Percentiles rank a stretch among this genome's conserved stretches.
Evolutionary conservation across 2,329 filamentous ascomycete genomes (phyloP).

Genomic region (Xylariaceae sp.): DNA sequence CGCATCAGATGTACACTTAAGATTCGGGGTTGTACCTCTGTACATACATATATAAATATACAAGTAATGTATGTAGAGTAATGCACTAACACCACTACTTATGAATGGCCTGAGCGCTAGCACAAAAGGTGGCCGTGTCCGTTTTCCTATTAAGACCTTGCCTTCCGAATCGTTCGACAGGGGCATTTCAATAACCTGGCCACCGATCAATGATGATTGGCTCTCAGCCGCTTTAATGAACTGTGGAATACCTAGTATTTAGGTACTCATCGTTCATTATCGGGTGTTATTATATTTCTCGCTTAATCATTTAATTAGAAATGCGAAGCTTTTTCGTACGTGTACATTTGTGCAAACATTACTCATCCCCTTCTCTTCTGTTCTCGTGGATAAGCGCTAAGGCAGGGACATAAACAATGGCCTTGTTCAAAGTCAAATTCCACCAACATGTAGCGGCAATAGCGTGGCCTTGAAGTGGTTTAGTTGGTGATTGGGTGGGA

Average conservation of each 20-base stretch:
- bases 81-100: no score
- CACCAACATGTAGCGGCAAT: conserved; percentile 17
- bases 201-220: conserved; percentile 9
- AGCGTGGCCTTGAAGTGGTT: conserved; percentile 22
- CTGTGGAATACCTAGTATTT: background rate
- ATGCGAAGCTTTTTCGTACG: background rate
- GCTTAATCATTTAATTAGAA: background rate
- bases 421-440: conserved; percentile 1
- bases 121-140: background rate
- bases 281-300: background rate
- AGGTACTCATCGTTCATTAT: background rate
- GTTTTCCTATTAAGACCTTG: conserved; percentile 15
- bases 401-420: conserved; percentile 24
- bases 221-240: background rate
- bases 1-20: no score
- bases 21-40: no score
- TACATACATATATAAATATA: background rate
- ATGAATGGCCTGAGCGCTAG: no score
- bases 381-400: conserved; percentile 24
- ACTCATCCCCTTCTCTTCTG: conserved; percentile 6
- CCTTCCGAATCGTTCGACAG: conserved; percentile 16
- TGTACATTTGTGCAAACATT: background rate
- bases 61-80: background rate
- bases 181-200: conserved; percentile 13
- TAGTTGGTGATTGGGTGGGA: conserved; percentile 13